Evolutionary conservation across 2,329 filamentous ascomycete species (phyloP), one percentile per base, ranked within the genome.

Genomic region (Aureobasidium pullulans): DNA sequence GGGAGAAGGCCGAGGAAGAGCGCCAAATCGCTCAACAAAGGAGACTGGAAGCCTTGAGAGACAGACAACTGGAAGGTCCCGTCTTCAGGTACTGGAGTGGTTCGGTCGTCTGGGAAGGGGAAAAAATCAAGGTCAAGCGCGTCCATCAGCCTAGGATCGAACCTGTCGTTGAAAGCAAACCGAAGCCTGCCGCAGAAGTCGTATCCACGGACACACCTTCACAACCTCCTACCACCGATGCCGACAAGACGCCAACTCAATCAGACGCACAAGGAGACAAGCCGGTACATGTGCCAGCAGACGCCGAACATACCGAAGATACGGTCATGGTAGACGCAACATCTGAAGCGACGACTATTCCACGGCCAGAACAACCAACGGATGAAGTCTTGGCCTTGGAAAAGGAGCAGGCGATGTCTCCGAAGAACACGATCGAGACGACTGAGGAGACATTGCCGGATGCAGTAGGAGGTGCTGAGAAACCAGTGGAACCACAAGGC

Each of bases 11-110:
- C 6, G 94, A 99, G 75, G 91, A 90, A 74, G 85, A 88, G 70
- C 85, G 93, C 61, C 88, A 92, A 65, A 90, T 93, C 67, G 89
- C 96, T 69, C 83, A 93, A 62, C 83, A 85, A 64, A 88, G 86
- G 42, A 93, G 88, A 74, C 79, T 97, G 49, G 91, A 93, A 40
- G 94, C 93, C 13, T 78, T 97, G 66, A 89, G 96, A 67, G 90
- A 91, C 70, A 84, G 92, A 50, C 90, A 88, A 53, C 81, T 97
- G 8, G 86, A 93, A 57, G 94, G 94, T 0, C 90, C 94, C 0
- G 90, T 96, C 10, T 86, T 96, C 43, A 90, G 89, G 2, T 93
- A 89, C 72, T 96, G 92, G 87, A 97, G 92, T 72, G 94, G 93
- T n/a, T 83, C 90, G 63, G 89, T 89, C 36, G 84, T 89, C 66